Percentiles rank a stretch among this genome's conserved stretches.
Evolutionary conservation across 2,329 filamentous ascomycete genomes (phyloP).

Genomic region (Knoxdaviesia capensis): DNA sequence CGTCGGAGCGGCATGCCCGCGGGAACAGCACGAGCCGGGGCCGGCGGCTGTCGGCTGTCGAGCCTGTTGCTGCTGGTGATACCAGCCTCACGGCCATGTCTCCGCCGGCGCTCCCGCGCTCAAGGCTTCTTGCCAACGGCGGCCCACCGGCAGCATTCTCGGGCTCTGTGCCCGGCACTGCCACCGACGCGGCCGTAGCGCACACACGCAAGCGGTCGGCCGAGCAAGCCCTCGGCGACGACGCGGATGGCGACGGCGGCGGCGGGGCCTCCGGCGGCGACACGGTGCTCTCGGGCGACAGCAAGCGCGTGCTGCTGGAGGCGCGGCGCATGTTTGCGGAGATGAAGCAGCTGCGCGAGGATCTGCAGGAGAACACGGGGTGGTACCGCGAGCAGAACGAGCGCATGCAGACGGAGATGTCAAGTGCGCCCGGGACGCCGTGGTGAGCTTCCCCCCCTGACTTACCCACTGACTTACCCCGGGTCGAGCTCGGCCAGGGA

Average conservation of each 20-base stretch:
- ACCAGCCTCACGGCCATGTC: too few species aligned
- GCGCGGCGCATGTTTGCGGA: conserved; percentile 19
- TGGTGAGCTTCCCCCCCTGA: too few species aligned
- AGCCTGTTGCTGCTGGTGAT: too few species aligned
- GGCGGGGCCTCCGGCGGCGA: conserved; percentile 5
- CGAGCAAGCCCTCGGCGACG: conserved; percentile 9
- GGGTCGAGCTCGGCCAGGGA: too few species aligned
- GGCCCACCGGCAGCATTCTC: conserved; percentile 1
- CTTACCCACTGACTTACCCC: too few species aligned
- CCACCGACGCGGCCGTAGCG: conserved; percentile 5
- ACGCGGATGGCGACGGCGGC: conserved; percentile 3
- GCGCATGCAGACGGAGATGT: conserved; percentile 16
- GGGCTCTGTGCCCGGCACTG: background rate
- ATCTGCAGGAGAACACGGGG: conserved; percentile 23
- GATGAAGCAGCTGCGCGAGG: conserved; percentile 19
- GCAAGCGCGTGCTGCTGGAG: conserved; percentile 21
- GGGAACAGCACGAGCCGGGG: too few species aligned
- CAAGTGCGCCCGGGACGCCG: conserved; percentile 14
- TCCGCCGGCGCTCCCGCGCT: too few species aligned
- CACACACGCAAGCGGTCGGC: conserved; percentile 13
- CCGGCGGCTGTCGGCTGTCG: too few species aligned
- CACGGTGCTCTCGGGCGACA: conserved; percentile 12
- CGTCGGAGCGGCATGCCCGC: too few species aligned
- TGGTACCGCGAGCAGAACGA: conserved; percentile 26
- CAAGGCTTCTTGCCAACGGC: conserved; percentile 1